A percentile compares a stretch with the other conserved stretches of the same genome.
These are phyloP conservation scores for Osmanthus fragrans DNA, from an alignment of 257 asterid genomes.

Conservation along the genomic window DNA sequence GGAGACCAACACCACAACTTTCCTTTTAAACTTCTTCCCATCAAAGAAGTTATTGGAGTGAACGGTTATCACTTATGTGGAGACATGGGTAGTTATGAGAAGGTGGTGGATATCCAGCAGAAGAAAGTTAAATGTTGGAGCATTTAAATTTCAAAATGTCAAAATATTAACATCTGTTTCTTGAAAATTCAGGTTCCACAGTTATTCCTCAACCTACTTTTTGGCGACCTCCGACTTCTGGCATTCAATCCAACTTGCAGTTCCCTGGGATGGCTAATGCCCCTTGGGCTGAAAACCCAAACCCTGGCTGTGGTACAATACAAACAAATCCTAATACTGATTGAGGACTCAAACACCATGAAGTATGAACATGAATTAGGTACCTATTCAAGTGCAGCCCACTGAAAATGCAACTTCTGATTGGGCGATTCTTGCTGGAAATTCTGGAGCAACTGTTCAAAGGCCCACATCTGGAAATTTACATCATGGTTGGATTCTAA, in stretches of 20 bases:
- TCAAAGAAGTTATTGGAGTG: too few species aligned
- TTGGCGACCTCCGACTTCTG: conserved; percentile 56
- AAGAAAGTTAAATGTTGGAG: too few species aligned
- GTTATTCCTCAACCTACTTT: conserved; percentile 59
- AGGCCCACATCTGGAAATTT: conserved; percentile 43
- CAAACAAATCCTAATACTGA: conserved; percentile 62
- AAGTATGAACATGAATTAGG: conserved; percentile 54
- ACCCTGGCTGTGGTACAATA: conserved; percentile 5
- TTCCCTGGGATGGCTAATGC: conserved; percentile 44
- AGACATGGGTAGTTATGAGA: too few species aligned
- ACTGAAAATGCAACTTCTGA: conserved; percentile 47
- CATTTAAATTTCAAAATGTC: too few species aligned
- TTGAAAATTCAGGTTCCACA: conserved; percentile 43
- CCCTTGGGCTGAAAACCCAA: conserved; percentile 43
- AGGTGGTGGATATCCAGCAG: too few species aligned
- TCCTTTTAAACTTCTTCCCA: too few species aligned
- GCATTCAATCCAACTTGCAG: conserved; percentile 57
- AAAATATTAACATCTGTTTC: too few species aligned
- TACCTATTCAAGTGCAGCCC: conserved; percentile 48
- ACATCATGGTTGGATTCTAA: conserved; percentile 56
- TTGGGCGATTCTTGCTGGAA: conserved; percentile 25
- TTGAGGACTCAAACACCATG: conserved; percentile 53
- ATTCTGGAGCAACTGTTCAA: conserved; percentile 22
- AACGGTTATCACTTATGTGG: too few species aligned
- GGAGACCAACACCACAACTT: too few species aligned